Evolutionary conservation across 164 flowering plant species (phyloP).

Genomic region (Hamamelis virginiana): DNA sequence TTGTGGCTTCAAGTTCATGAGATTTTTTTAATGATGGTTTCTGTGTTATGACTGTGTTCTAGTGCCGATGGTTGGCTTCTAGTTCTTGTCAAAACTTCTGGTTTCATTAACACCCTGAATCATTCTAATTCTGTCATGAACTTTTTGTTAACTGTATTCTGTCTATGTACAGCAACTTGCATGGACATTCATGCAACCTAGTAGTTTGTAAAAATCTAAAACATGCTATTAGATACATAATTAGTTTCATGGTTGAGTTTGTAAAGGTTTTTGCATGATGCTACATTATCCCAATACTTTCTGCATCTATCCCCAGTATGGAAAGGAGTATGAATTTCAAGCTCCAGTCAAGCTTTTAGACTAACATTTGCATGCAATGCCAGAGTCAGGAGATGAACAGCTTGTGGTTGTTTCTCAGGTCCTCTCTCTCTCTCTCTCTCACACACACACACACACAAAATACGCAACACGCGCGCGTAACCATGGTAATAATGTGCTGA

Average conservation of each 20-base stretch:
- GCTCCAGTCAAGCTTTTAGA: constrained; percentile 93
- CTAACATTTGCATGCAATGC: constrained; percentile 73
- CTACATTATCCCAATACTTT: not conserved
- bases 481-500: constrained; percentile 1
- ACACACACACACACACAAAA: not conserved
- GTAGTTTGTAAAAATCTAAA: not conserved
- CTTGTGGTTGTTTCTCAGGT: constrained; percentile 96
- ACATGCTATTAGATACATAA: not conserved
- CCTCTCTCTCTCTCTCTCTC: constrained; percentile 6
- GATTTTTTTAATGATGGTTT: too few species aligned
- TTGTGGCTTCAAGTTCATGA: too few species aligned
- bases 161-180: not conserved
- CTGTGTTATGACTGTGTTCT: not conserved
- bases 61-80: not conserved
- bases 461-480: not conserved
- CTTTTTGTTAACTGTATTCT: not conserved
- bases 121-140: too few species aligned
- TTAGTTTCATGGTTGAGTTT: not conserved
- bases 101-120: too few species aligned
- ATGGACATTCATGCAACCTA: not conserved
- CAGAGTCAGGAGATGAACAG: constrained; percentile 77
- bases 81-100: not conserved
- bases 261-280: not conserved
- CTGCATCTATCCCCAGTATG: constrained; percentile 50
- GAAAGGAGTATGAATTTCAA: constrained; percentile 77